Conservation (phyloP, 441 rosid species). For the Bocquillonia castaneifolia region DNA sequence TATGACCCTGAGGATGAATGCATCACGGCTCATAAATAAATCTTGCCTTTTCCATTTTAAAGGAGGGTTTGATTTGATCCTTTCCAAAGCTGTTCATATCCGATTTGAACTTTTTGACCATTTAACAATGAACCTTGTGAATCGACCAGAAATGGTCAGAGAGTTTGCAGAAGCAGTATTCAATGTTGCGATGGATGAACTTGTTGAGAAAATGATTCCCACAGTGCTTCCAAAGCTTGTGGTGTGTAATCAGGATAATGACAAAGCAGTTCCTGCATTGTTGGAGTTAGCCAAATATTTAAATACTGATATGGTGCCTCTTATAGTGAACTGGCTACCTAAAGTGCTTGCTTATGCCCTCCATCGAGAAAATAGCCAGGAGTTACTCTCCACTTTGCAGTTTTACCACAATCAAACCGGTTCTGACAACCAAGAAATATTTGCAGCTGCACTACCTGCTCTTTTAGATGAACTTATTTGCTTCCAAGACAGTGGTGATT, state of each 20-base stretch:
- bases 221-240: conserved; percentile 91
- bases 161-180: conserved; percentile 94
- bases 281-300: conserved; percentile 70
- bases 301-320: conserved; percentile 64
- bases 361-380: conserved; percentile 58
- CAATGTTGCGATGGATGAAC: conserved; percentile 68
- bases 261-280: conserved; percentile 56
- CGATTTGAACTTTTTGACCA: conserved; percentile 64
- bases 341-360: conserved; percentile 96
- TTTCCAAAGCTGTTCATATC: conserved; percentile 56
- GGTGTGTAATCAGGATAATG: conserved; percentile 67
- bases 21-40: conserved; percentile 67
- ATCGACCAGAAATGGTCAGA: conserved; percentile 63
- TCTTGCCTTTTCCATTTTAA: conserved; percentile 71
- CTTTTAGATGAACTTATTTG: conserved; percentile 94
- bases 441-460: conserved; percentile 94
- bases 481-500: conserved; percentile 76
- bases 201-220: conserved; percentile 78
- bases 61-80: conserved; percentile 69
- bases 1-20: conserved; percentile 61
- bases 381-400: conserved; percentile 68
- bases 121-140: conserved; percentile 59
- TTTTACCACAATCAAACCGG: conserved; percentile 81
- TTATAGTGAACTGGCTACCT: conserved; percentile 86
- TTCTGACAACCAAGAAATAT: conserved; percentile 86